Conservation (phyloP, 208 protist species). For the Acanthamoeba triangularis region DNA sequence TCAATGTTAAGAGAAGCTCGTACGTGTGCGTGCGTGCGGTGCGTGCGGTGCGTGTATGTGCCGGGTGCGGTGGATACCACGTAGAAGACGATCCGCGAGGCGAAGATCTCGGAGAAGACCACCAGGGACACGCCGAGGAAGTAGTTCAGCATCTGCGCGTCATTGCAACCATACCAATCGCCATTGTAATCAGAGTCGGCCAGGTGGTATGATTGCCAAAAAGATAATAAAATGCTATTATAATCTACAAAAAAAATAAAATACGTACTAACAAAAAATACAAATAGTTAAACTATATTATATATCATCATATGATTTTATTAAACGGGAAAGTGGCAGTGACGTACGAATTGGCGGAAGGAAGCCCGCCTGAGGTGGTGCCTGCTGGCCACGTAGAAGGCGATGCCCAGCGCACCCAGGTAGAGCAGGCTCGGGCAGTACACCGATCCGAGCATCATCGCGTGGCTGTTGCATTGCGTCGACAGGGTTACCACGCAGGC, state of each 20-base stretch:
- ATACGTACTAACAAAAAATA: no score
- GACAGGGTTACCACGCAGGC: no score
- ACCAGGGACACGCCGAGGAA: neutral
- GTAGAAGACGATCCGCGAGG: conserved; percentile 6
- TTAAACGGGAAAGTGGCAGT: neutral
- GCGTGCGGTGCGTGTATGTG: no score
- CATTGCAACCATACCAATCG: no score
- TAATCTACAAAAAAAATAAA: no score
- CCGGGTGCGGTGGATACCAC: neutral
- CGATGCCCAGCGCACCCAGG: neutral
- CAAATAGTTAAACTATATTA: neutral
- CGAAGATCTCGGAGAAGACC: neutral
- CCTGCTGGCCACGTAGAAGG: neutral
- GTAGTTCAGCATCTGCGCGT: neutral
- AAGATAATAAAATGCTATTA: no score
- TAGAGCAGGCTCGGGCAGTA: conserved; percentile 1
- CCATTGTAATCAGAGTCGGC: no score
- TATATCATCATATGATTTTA: no score
- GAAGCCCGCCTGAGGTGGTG: neutral
- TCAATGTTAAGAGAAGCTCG: no score
- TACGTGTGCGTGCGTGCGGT: no score
- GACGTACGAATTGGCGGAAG: neutral
- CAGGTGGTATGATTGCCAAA: neutral
- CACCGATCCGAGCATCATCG: neutral
- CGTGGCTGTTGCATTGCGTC: neutral